phyloP scores from a whole-genome alignment of 257 asterid species.

The Pogostemon cablin region DNA sequence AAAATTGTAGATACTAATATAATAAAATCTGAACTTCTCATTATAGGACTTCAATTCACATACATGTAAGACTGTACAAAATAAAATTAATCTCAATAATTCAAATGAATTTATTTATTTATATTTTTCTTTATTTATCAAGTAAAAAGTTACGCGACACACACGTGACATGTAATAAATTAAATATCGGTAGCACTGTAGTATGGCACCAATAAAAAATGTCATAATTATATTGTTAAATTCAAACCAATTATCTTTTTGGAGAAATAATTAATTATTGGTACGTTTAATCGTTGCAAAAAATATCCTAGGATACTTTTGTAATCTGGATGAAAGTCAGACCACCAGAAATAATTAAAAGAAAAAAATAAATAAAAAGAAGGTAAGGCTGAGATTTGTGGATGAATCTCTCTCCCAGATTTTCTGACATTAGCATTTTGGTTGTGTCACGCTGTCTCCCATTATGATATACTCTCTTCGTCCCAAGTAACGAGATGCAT shows the following conservation, averaged over 20 bases:
- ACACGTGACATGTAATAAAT: background rate
- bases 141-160: too few species aligned
- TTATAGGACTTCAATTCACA: too few species aligned
- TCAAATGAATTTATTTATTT: background rate
- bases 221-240: conserved; percentile 1
- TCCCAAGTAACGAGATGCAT: too few species aligned
- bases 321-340: conserved; percentile 14
- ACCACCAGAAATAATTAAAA: background rate
- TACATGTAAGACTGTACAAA: too few species aligned
- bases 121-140: too few species aligned
- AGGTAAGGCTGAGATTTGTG: conserved; percentile 10
- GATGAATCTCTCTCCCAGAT: conserved; percentile 6
- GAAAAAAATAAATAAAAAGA: too few species aligned
- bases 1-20: too few species aligned
- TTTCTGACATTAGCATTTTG: background rate
- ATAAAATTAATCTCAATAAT: background rate
- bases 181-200: background rate
- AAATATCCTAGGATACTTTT: conserved; percentile 30
- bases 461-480: too few species aligned
- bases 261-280: background rate
- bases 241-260: background rate
- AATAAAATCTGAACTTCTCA: too few species aligned
- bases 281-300: background rate
- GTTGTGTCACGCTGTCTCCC: background rate
- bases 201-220: background rate